These are phyloP conservation scores for Musa troglodytarum DNA, from an alignment of 176 grass and related monocot genomes.

Conservation along the genomic window DNA sequence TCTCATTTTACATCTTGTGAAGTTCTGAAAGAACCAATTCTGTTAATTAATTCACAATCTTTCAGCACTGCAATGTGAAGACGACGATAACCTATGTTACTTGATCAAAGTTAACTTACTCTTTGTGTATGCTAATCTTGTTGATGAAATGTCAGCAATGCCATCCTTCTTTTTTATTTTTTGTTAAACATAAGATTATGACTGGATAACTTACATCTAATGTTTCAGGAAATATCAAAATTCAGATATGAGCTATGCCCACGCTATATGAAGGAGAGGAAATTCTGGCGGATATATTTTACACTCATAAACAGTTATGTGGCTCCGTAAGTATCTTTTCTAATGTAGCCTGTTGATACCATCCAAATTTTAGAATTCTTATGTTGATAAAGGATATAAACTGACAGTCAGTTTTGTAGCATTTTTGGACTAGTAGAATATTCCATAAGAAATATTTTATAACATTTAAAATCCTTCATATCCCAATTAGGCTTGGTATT, in stretches of 20 bases:
- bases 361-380: background rate
- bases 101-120: background rate
- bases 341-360: background rate
- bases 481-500: no score
- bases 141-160: background rate
- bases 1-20: background rate
- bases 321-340: conserved; percentile 52
- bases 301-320: conserved; percentile 76
- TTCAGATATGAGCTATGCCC: conserved; percentile 98
- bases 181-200: background rate
- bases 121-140: background rate
- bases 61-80: no score
- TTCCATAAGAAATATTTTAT: background rate
- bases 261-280: conserved; percentile 96
- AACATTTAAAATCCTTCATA: no score
- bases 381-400: background rate
- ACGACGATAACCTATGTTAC: no score
- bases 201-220: background rate
- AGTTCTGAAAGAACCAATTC: background rate
- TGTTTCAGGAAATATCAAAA: conserved; percentile 93
- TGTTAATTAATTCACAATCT: background rate
- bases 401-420: background rate
- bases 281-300: conserved; percentile 96
- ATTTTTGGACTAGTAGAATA: background rate
- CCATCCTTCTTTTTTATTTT: background rate